These are phyloP conservation scores for Boletus edulis DNA, from an alignment of 768 basidiomycete species.

Conservation along the genomic window DNA sequence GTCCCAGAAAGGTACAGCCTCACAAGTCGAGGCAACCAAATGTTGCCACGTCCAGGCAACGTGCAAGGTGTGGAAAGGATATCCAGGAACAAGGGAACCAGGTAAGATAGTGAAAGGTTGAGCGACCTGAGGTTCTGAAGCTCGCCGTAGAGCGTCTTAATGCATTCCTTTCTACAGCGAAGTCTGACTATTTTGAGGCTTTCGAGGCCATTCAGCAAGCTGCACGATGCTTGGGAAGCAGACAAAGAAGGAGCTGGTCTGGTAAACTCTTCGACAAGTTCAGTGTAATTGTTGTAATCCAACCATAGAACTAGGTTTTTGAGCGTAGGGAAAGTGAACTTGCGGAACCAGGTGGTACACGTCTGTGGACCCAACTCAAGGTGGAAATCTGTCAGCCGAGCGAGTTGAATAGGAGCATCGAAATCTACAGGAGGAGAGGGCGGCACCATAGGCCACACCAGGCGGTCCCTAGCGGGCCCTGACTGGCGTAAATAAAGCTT, in stretches of 20 bases:
- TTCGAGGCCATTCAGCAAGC: slow-evolving; percentile 44
- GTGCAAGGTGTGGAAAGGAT: not conserved
- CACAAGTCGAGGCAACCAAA: not conserved
- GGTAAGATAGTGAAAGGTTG: not conserved
- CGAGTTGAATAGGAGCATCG: slow-evolving; percentile 29
- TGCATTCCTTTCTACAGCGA: slow-evolving; percentile 37
- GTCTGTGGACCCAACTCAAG: slow-evolving; percentile 54
- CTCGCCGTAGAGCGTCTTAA: slow-evolving; percentile 39
- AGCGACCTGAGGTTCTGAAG: slow-evolving; percentile 47
- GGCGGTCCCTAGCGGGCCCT: slow-evolving; percentile 48
- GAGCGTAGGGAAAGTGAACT: slow-evolving; percentile 36
- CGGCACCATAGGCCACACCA: slow-evolving; percentile 33
- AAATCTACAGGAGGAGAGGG: slow-evolving; percentile 22
- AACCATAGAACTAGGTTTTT: slow-evolving; percentile 49
- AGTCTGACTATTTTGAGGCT: slow-evolving; percentile 52
- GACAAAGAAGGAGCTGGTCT: slow-evolving; percentile 21
- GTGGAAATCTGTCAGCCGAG: slow-evolving; percentile 30
- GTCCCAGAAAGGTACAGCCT: not conserved
- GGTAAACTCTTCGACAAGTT: slow-evolving; percentile 43
- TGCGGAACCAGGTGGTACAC: slow-evolving; percentile 30
- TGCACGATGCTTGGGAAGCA: slow-evolving; percentile 35
- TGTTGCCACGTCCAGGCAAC: not conserved
- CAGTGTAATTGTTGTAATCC: slow-evolving; percentile 56
- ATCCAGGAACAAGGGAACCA: not conserved
- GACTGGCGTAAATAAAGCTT: slow-evolving; percentile 54